phyloP scores from a whole-genome alignment of 1,139 yeast species.

The Pichia norvegensis region DNA sequence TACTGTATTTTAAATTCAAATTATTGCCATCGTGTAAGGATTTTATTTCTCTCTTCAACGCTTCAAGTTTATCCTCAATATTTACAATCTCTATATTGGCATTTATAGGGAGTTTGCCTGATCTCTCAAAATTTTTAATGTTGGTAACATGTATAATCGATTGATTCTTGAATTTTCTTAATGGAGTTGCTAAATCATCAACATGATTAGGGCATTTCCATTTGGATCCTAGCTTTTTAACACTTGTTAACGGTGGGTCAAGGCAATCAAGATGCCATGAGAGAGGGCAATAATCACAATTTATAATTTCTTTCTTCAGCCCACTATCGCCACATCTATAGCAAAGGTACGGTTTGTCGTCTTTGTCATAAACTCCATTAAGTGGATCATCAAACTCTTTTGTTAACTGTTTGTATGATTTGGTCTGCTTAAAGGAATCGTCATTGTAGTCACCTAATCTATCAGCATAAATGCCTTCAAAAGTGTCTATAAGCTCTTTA shows the following conservation, averaged over 20 bases:
- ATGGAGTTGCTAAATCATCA: conserved; percentile 40
- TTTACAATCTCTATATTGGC: conserved; percentile 55
- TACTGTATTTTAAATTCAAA: conserved; percentile 31
- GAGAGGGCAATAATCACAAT: conserved; percentile 82
- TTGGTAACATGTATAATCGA: conserved; percentile 47
- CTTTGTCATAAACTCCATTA: conserved; percentile 48
- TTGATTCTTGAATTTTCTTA: conserved; percentile 49
- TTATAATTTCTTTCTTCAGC: conserved; percentile 46
- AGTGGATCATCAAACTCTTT: conserved; percentile 56
- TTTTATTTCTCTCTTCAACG: conserved; percentile 28
- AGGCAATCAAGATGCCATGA: conserved; percentile 92
- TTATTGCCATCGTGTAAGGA: conserved; percentile 34
- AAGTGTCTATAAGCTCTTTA: conserved; percentile 52
- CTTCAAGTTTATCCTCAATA: conserved; percentile 27
- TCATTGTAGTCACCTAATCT: conserved; percentile 67
- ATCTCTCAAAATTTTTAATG: conserved; percentile 44
- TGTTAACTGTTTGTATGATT: conserved; percentile 33
- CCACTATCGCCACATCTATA: conserved; percentile 73
- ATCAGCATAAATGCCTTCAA: conserved; percentile 64
- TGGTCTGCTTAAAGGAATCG: conserved; percentile 46
- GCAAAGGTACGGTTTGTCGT: conserved; percentile 61
- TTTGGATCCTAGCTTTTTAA: conserved; percentile 71
- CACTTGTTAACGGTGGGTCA: conserved; percentile 62
- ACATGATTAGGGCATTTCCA: conserved; percentile 95
- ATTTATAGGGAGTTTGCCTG: conserved; percentile 36